Evolutionary conservation across 192 early-diverging fungal genomes (phyloP).

Genomic region (Mortierella alpina): DNA sequence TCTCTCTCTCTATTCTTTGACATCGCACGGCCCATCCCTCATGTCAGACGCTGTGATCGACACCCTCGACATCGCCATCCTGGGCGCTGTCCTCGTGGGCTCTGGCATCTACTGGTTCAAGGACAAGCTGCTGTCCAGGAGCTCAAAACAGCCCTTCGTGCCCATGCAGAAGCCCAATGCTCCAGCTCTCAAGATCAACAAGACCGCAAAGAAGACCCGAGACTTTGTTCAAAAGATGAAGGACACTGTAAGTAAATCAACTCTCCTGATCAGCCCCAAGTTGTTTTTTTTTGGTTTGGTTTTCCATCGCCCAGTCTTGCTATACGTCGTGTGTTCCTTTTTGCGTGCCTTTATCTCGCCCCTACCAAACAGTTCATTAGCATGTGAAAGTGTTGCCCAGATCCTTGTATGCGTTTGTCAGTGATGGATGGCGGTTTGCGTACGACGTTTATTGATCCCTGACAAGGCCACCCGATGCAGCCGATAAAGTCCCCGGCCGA

Average conservation of each 20-base stretch:
- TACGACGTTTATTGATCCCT: background rate
- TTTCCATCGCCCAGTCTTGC: background rate
- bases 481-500: conserved; percentile 9
- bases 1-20: background rate
- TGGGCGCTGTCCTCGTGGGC: conserved; percentile 58
- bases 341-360: background rate
- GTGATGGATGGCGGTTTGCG: background rate
- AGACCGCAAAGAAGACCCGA: conserved; percentile 53
- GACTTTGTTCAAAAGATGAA: conserved; percentile 68
- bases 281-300: background rate
- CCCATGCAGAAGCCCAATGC: conserved; percentile 42
- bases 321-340: background rate
- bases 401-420: too few species aligned
- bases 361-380: background rate
- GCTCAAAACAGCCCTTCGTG: conserved; percentile 43
- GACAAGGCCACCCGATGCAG: conserved; percentile 12
- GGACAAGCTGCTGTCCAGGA: conserved; percentile 48
- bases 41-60: conserved; percentile 58
- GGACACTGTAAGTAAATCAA: conserved; percentile 55
- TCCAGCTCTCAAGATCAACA: conserved; percentile 39
- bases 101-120: conserved; percentile 57
- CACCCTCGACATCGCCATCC: conserved; percentile 60
- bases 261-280: background rate
- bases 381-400: background rate
- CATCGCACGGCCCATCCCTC: background rate